A percentile compares a stretch with the other conserved stretches of the same genome.
These are phyloP conservation scores for Leishmania tarentolae DNA, from an alignment of 208 protist genomes.

Conservation along the genomic window DNA sequence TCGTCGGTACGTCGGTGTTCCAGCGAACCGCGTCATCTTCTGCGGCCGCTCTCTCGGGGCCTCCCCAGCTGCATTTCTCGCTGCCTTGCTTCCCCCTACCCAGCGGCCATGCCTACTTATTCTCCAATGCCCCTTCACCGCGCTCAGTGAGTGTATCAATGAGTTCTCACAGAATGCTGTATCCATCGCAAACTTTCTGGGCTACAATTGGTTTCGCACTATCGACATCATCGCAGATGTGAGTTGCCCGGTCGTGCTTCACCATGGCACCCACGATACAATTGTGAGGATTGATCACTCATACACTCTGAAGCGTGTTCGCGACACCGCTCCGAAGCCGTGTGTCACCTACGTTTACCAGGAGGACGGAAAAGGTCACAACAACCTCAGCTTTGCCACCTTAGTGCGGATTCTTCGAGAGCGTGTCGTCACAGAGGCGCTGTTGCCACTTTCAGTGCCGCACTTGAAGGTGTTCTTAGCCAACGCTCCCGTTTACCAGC, in stretches of 20 bases:
- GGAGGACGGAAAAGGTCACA: conserved; percentile 72
- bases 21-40: conserved; percentile 62
- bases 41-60: conserved; percentile 84
- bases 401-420: conserved; percentile 58
- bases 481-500: conserved; percentile 58
- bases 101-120: conserved; percentile 61
- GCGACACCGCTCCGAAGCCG: conserved; percentile 46
- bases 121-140: conserved; percentile 77
- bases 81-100: conserved; percentile 37
- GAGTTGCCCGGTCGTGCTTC: conserved; percentile 75
- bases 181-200: conserved; percentile 69
- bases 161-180: conserved; percentile 62
- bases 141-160: conserved; percentile 77
- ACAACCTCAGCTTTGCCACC: conserved; percentile 63
- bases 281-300: conserved; percentile 76
- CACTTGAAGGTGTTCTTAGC: conserved; percentile 33
- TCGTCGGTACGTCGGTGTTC: conserved; percentile 50
- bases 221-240: conserved; percentile 80
- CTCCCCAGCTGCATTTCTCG: conserved; percentile 55
- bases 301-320: conserved; percentile 49
- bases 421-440: conserved; percentile 35
- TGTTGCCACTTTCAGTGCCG: conserved; percentile 28
- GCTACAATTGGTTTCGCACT: conserved; percentile 85
- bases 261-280: conserved; percentile 81
- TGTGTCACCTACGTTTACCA: conserved; percentile 64